Percentiles rank a stretch among this genome's conserved stretches.
These are phyloP conservation scores for Penicillium occitanis DNA, from an alignment of 2,329 filamentous ascomycete genomes.

Conservation along the genomic window DNA sequence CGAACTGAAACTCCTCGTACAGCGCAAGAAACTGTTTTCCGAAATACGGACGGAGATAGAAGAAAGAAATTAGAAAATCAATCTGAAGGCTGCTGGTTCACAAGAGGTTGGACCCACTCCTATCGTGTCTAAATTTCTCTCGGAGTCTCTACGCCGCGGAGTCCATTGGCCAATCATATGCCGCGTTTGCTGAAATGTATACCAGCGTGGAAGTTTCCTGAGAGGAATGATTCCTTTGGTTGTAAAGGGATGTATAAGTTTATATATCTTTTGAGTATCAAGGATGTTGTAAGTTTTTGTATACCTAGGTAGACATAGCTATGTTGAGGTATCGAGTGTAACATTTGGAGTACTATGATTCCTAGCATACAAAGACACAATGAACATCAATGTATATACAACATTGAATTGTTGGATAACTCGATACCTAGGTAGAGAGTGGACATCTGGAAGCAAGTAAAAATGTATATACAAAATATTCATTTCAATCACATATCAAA, in stretches of 20 bases:
- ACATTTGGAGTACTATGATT: too few relatives aligned
- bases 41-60: neutral
- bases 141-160: neutral
- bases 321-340: neutral
- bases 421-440: neutral
- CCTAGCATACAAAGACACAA: neutral
- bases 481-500: neutral
- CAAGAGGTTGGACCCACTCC: neutral
- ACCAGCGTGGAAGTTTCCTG: neutral
- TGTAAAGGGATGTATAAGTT: neutral
- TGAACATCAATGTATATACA: neutral
- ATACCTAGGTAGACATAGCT: neutral
- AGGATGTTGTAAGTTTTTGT: neutral
- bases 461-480: neutral
- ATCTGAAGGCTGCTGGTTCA: neutral
- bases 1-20: neutral
- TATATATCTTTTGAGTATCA: neutral
- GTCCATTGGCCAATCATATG: constrained; percentile 8
- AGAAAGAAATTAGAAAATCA: neutral
- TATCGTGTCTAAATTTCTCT: neutral
- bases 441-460: neutral
- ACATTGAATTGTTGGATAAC: neutral
- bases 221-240: neutral
- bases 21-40: neutral
- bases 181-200: neutral